Base-by-base conservation (phyloP, 2,329 filamentous ascomycete species). In the Diplodia seriata region DNA sequence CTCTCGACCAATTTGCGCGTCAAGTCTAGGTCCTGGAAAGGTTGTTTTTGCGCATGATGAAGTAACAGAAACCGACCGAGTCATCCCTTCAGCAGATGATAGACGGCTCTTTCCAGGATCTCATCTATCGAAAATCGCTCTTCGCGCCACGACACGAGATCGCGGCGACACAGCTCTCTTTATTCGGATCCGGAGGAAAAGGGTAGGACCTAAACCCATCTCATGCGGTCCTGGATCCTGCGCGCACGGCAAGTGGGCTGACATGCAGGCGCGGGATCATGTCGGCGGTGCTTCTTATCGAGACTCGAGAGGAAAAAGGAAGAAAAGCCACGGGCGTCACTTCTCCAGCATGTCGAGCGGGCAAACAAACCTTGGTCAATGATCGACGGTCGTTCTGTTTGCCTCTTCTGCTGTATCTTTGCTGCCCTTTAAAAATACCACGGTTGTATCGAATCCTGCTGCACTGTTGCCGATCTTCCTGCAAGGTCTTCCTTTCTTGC, bases 31-130 rank as follows among this genome's bases (percentile, higher is more conserved):
- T 63, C 47, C 20, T 63, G 59, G 59, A 53, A 26, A 49, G 47
- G 47, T 1, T 63, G 59, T 20, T 51, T 63, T 31, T 63, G 59
- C 59, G 26, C 12, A 23, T 51, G n/a, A n/a, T 63, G 59, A 51
- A 33, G 47, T 53, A 38, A 63, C 4, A 38, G 26, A 20, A 5
- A 61, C 31, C 56, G 38, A 20, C 51, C 14, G 2, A 33, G 20
- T 18, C 18, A 3, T 9, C 15, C 5, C 15, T 33, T 18, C 18
- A 18, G 4, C 8, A 14, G 20, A 31, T 31, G 1, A 5, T 14
- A n/a, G 11, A n/a, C 38, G 33, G 36, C n/a, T 53, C 23, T 47
- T 20, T 47, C 43, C 43, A 11, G 55, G 8, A 14, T 43, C 40
- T 61, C 56, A 43, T 49, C 8, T 33, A 15, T 26, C 36, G 40